A percentile compares a stretch with the other conserved stretches of the same genome.
phyloP scores from a whole-genome alignment of 1,139 yeast genomes.

The Tardiomyces depauwii region DNA sequence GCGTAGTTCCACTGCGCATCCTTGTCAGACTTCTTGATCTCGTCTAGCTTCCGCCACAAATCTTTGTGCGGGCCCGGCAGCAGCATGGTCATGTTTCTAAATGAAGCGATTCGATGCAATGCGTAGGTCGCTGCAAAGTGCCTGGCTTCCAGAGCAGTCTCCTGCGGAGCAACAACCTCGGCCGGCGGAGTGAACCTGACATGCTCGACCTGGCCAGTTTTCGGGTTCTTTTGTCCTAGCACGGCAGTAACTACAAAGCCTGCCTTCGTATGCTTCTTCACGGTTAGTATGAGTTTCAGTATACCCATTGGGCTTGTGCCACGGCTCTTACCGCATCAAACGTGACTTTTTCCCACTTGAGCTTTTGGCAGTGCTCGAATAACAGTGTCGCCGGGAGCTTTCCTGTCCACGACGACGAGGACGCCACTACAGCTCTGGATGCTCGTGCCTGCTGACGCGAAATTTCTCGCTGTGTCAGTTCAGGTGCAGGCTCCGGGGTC shows the following conservation, averaged over 20 bases:
- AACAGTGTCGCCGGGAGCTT: constrained; percentile 79
- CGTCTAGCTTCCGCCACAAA: constrained; percentile 66
- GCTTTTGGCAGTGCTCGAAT: constrained; percentile 80
- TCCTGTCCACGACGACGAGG: constrained; percentile 79
- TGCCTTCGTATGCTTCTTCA: constrained; percentile 37
- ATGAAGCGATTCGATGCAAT: constrained; percentile 64
- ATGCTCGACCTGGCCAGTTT: constrained; percentile 54
- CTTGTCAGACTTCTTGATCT: constrained; percentile 25
- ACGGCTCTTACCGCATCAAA: constrained; percentile 33
- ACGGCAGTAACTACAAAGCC: constrained; percentile 44
- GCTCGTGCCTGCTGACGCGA: constrained; percentile 15
- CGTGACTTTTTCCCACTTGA: constrained; percentile 79
- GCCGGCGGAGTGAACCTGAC: constrained; percentile 53
- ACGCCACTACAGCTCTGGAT: constrained; percentile 32
- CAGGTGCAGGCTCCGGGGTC: constrained; percentile 5
- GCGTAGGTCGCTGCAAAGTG: constrained; percentile 87
- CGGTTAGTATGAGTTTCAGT: too few species aligned
- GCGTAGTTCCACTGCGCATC: constrained; percentile 32
- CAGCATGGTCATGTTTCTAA: constrained; percentile 77
- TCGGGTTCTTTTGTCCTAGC: constrained; percentile 67
- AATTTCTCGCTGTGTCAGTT: constrained; percentile 17
- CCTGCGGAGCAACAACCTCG: constrained; percentile 46
- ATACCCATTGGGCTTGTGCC: too few species aligned
- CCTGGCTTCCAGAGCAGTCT: constrained; percentile 79
- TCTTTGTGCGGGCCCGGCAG: constrained; percentile 73